Percentiles rank a stretch among this genome's conserved stretches.
Evolutionary conservation across 257 asterid genomes (phyloP).

Genomic region (Nicotiana sylvestris): DNA sequence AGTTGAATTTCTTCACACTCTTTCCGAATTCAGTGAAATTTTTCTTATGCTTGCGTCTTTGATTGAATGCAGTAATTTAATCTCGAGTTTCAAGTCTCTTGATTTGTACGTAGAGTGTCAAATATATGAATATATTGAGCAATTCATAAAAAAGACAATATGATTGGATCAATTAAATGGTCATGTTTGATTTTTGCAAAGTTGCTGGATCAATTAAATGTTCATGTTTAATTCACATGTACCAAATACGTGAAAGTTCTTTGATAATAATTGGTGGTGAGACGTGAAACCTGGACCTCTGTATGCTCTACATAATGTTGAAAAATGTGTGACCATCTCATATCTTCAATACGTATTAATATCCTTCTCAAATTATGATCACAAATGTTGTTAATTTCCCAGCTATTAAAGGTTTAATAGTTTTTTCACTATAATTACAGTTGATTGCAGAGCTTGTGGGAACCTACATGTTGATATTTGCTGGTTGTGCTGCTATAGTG

Average conservation of each 20-base stretch:
- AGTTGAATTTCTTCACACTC: not conserved
- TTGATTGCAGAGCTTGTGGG: conserved; percentile 31
- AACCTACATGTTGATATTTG: conserved; percentile 29
- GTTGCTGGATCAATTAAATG: not conserved
- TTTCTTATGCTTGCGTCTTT: not conserved
- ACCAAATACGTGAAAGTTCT: too few species aligned
- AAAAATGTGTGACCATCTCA: too few species aligned
- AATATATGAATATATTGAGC: not conserved
- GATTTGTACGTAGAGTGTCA: not conserved
- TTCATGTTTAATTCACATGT: too few species aligned
- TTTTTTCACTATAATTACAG: not conserved
- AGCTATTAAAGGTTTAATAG: not conserved
- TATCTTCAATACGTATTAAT: not conserved
- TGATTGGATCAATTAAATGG: not conserved
- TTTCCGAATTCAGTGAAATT: not conserved
- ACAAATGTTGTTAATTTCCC: too few species aligned
- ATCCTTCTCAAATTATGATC: too few species aligned
- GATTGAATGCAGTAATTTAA: not conserved
- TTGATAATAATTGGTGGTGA: too few species aligned
- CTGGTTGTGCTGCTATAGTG: conserved; percentile 26
- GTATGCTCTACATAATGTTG: too few species aligned
- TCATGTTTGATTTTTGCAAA: not conserved
- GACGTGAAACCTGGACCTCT: too few species aligned
- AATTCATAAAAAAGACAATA: too few species aligned
- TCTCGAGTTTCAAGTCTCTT: not conserved